Evolutionary conservation across 331 rosid genomes (phyloP), one percentile per base, ranked within the genome.

Genomic region (Malus hybrid): DNA sequence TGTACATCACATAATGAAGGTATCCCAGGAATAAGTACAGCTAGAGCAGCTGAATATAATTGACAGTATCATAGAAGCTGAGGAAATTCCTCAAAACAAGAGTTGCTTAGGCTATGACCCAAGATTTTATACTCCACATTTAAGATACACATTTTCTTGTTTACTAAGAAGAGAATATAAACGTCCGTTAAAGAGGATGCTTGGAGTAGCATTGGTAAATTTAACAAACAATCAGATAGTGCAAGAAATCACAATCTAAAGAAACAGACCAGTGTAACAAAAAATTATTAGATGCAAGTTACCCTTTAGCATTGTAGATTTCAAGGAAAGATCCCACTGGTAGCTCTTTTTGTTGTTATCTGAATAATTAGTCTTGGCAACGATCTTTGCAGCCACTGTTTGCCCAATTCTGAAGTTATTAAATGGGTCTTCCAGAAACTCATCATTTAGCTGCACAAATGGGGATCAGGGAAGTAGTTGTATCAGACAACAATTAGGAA

Each of bases 281-380:
- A 71, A 67, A 19, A 15, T 36, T 28, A 64, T 5, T 31, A 20
- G 50, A 80, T 12, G 69, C 46, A 10, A 70, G 12, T 71, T 77
- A 92, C 99, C 96, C 69, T 86, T 32, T 74, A 94, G 73, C 69
- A 80, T 76, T 69, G 84, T 74, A 67, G 90, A 92, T 78, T 82
- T 89, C 76, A 90, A 24, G 10, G 99, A 92, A 65, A 95, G 90
- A 77, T 95, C 97, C 95, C 94, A 95, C 76, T 78, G 87, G 69
- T 71, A 80, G 54, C 80, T 82, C 75, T 78, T 92, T 73, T 80
- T 77, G 28, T 78, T 77, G 36, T 71, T 86, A 78, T 78, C 82
- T 63, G 76, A 73, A 74, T 81, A 87, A 76, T 83, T 91, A 73
- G 89, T 91, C 83, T 81, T 89, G 67, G 92, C 90, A 73, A 92